Conservation (phyloP, 108 stramenopile genomes). For the Pseudonitzschia delicatissima region DNA sequence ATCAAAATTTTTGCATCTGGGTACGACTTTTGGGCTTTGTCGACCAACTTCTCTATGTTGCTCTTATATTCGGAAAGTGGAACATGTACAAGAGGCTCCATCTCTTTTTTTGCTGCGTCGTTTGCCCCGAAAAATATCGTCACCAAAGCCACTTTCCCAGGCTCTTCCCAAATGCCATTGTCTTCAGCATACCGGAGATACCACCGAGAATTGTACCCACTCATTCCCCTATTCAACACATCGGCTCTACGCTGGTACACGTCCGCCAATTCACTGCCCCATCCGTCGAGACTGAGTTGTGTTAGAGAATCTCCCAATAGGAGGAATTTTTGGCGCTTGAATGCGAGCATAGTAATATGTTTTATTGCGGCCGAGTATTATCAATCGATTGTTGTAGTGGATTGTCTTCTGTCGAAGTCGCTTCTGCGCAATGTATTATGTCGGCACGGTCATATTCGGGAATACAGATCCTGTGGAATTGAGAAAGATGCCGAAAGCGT, state of each 20-base stretch:
- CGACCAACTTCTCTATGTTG: conserved; percentile 61
- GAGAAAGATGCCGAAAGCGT: no score
- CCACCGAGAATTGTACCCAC: conserved; percentile 80
- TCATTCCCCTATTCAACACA: conserved; percentile 78
- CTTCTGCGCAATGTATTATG: no score
- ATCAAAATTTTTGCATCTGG: conserved; percentile 50
- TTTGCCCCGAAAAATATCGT: conserved; percentile 81
- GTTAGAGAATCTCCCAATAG: conserved; percentile 84
- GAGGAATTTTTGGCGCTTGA: conserved; percentile 49
- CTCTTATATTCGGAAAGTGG: conserved; percentile 54
- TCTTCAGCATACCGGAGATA: conserved; percentile 31
- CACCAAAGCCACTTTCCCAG: conserved; percentile 30
- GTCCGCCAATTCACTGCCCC: conserved; percentile 69
- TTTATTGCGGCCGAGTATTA: no score
- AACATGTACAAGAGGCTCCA: conserved; percentile 65
- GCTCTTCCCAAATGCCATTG: conserved; percentile 31
- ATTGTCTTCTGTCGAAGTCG: no score
- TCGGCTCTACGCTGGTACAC: conserved; percentile 73
- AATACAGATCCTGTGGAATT: no score
- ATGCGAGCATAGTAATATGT: no score
- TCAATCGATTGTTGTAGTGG: no score
- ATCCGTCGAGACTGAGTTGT: conserved; percentile 60
- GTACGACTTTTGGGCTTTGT: conserved; percentile 30
- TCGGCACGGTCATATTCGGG: no score
- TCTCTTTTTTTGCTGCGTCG: conserved; percentile 52